These are phyloP conservation scores for Dendrobium officinale DNA, from an alignment of 106 monocot species.

Conservation along the genomic window DNA sequence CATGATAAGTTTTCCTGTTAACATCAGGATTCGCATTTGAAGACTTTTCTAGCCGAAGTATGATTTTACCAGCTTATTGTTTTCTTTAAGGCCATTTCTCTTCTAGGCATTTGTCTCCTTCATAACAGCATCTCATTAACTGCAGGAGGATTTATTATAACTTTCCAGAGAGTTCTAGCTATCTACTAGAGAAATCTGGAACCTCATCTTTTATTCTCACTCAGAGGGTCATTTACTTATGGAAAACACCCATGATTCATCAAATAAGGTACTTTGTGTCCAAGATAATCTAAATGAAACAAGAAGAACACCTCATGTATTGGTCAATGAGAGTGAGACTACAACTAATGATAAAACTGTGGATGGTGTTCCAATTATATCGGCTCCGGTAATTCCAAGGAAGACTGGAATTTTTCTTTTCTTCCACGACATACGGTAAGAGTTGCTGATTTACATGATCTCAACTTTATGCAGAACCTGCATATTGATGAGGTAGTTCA, in stretches of 20 bases:
- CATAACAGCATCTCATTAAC: background rate
- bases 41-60: background rate
- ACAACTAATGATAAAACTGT: background rate
- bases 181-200: background rate
- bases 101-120: background rate
- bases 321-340: background rate
- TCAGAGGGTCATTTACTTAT: background rate
- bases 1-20: background rate
- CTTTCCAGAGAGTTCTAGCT: background rate
- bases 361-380: background rate
- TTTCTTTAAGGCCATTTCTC: background rate
- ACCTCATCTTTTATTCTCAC: background rate
- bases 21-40: background rate
- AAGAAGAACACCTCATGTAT: background rate
- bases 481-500: background rate
- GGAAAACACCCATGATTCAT: conserved; percentile 1
- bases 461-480: background rate
- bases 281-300: background rate
- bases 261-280: background rate
- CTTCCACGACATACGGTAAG: conserved; percentile 47
- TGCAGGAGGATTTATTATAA: background rate
- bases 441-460: background rate
- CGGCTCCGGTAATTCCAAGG: conserved; percentile 2
- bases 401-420: conserved; percentile 43
- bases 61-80: background rate